Evolutionary conservation across 73 alveolate genomes (phyloP).

Genomic region (Paramecium octaurelia): DNA sequence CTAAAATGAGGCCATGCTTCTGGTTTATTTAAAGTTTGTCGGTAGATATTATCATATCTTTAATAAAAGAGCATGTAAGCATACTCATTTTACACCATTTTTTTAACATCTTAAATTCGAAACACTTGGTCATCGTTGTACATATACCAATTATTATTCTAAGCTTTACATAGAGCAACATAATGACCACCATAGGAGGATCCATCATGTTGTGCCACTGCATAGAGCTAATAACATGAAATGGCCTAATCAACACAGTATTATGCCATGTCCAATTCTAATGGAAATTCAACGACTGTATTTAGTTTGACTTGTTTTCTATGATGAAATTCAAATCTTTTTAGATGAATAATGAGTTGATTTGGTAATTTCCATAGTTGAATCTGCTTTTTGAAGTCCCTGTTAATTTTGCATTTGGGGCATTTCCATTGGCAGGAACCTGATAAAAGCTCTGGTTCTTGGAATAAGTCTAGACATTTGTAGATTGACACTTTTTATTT

Average conservation of each 20-base stretch:
- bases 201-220: slow-evolving; percentile 87
- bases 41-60: slow-evolving; percentile 1
- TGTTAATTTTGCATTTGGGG: slow-evolving; percentile 78
- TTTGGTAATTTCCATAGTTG: slow-evolving; percentile 92
- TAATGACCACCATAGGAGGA: slow-evolving; percentile 86
- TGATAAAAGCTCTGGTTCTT: slow-evolving; percentile 72
- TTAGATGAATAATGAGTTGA: slow-evolving; percentile 82
- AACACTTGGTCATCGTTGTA: slow-evolving; percentile 66
- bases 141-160: slow-evolving; percentile 65
- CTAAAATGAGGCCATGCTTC: slow-evolving; percentile 38
- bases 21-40: slow-evolving; percentile 16
- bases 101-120: slow-evolving; percentile 39
- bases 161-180: slow-evolving; percentile 74
- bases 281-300: slow-evolving; percentile 79
- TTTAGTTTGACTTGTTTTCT: slow-evolving; percentile 70
- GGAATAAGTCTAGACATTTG: slow-evolving; percentile 57
- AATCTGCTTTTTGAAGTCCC: slow-evolving; percentile 77
- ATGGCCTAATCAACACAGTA: slow-evolving; percentile 68
- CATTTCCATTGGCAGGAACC: slow-evolving; percentile 86
- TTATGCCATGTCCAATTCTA: slow-evolving; percentile 56
- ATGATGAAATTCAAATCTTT: slow-evolving; percentile 75
- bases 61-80: slow-evolving; percentile 76
- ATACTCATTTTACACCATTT: slow-evolving; percentile 52
- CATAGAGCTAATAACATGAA: slow-evolving; percentile 85
- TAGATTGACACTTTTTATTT: slow-evolving; percentile 65